phyloP scores from a whole-genome alignment of 2,329 filamentous ascomycete species.

The Ophiocordyceps sinensis region DNA sequence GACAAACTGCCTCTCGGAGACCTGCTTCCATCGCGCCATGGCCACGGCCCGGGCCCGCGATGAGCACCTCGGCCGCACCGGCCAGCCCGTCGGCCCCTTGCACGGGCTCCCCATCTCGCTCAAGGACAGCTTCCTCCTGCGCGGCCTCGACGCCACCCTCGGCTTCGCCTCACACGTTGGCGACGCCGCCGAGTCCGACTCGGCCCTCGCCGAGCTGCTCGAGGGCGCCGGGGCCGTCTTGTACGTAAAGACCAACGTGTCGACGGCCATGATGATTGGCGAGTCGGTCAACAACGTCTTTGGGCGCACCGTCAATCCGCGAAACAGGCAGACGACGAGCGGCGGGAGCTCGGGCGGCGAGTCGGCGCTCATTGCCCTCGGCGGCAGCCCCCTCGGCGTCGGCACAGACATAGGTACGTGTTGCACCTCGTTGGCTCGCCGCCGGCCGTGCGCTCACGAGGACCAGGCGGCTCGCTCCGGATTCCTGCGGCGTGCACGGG shows the following conservation, averaged over 20 bases:
- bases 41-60: constrained; percentile 32
- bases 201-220: constrained; percentile 26
- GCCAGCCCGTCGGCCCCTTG: constrained; percentile 41
- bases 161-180: constrained; percentile 50
- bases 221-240: constrained; percentile 34
- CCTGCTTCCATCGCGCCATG: constrained; percentile 39
- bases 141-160: constrained; percentile 43
- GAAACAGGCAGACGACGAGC: constrained; percentile 41
- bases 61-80: constrained; percentile 29
- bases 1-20: constrained; percentile 38
- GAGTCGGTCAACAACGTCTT: constrained; percentile 53
- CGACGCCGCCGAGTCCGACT: constrained; percentile 33
- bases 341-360: constrained; percentile 57
- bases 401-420: constrained; percentile 47
- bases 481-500: constrained; percentile 41
- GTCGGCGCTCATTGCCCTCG: constrained; percentile 43
- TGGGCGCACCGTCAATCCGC: constrained; percentile 47
- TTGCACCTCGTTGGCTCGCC: no score
- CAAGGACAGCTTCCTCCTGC: constrained; percentile 57
- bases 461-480: constrained; percentile 34
- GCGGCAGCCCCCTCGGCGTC: constrained; percentile 44
- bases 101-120: constrained; percentile 52
- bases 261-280: constrained; percentile 54
- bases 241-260: constrained; percentile 43
- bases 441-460: not conserved